Base-by-base conservation (phyloP, 2,329 filamentous ascomycete genomes). In the Cladosporium sp. region DNA sequence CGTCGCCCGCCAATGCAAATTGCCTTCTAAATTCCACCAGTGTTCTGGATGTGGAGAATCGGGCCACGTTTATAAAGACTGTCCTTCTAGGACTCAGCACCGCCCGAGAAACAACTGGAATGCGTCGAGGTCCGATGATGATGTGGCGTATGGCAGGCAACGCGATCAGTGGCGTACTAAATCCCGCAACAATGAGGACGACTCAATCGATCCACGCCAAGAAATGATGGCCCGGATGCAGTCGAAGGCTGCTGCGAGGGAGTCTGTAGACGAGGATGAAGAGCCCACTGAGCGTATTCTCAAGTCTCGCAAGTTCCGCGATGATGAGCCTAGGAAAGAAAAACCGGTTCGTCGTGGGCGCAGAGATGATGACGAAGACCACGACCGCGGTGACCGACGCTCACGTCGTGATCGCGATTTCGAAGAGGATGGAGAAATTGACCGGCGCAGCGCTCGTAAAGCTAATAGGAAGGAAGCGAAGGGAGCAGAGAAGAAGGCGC, bases 321-420 rank as follows among this genome's bases (percentile, higher is more conserved):
- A 70, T 23, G 67, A 67, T 26, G 65, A 58, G 13, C 57, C 62
- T 14, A 39, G 26, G 57, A 58, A 58, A 53, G 64, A 64, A 18
- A 57, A 62, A 59, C 46, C 54, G 48, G 63, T 25, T 53, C 46
- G 65, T n/a, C 69, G 71, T 49, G 59, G 63, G 6, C 66, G 66
- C 32, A 60, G 67, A 48, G 67, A 72, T n/a, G 73, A 74, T 23
- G 64, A 71, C 25, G 73, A 73, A 21, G 70, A 73, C 25, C 72
- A 74, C 25, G 72, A 74, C 5, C 69, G 70, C 13, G 66, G 63
- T 18, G 70, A 63, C 21, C 69, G 70, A 30, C 71, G 74, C 16
- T 65, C 68, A 28, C 62, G 53, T 18, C 68, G 70, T 8, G 61
- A 25, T 13, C 67, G 68, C 7, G 61, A 30, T 5, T 66, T 62